phyloP scores from a whole-genome alignment of 441 rosid genomes.

The Eruca vesicaria region DNA sequence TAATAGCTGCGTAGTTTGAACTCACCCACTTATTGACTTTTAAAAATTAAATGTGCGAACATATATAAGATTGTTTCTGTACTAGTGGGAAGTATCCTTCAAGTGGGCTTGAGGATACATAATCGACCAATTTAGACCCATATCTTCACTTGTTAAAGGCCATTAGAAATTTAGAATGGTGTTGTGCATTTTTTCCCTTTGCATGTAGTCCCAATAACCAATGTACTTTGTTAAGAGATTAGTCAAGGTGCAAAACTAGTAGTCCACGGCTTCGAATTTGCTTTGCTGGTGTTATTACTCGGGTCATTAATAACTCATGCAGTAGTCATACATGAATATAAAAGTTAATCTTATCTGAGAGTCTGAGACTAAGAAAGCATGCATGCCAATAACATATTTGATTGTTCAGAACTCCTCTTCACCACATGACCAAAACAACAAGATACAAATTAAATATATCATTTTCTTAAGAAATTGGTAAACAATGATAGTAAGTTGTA shows the following conservation, averaged over 20 bases:
- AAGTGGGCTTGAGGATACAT: not conserved
- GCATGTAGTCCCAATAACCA: not conserved
- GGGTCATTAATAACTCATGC: not conserved
- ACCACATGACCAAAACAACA: conserved; percentile 22
- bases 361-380: not conserved
- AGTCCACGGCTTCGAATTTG: not conserved
- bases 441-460: not conserved
- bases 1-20: no score
- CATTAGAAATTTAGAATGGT: no score
- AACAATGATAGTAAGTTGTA: conserved; percentile 20
- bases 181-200: not conserved
- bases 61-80: no score
- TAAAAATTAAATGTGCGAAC: no score
- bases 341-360: conserved; percentile 6
- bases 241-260: not conserved
- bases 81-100: not conserved
- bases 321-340: not conserved
- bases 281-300: not conserved
- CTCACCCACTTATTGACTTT: no score
- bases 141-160: not conserved
- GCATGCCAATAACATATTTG: not conserved
- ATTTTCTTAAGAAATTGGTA: not conserved
- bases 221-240: not conserved
- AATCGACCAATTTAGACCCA: not conserved
- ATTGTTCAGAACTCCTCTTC: conserved; percentile 22